Percentiles rank a stretch among this genome's conserved stretches.
phyloP scores from a whole-genome alignment of 148 eudicot genomes.

The Cornus controversa region DNA sequence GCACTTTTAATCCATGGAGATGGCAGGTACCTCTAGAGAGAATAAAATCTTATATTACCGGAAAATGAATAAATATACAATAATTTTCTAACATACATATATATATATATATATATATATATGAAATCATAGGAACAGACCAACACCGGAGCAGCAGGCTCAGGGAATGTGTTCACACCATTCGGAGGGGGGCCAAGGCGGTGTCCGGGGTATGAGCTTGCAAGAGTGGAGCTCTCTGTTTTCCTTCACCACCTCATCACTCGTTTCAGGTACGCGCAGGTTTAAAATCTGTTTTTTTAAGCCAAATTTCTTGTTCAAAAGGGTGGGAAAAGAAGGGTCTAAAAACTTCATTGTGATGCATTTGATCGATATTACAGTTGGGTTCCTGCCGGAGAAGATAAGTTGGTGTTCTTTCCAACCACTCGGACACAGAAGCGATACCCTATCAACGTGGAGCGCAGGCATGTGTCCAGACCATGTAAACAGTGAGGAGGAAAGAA shows the following conservation, averaged over 20 bases:
- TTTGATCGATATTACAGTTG: conserved; percentile 45
- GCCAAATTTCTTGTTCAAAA: not conserved
- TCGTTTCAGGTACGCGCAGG: conserved; percentile 57
- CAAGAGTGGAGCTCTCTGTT: conserved; percentile 73
- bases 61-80: no score
- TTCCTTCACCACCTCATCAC: conserved; percentile 93
- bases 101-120: no score
- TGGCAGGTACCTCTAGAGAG: conserved; percentile 80
- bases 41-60: no score
- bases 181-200: conserved; percentile 97
- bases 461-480: conserved; percentile 16
- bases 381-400: conserved; percentile 57
- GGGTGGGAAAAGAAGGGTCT: not conserved
- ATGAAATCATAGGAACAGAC: conserved; percentile 25
- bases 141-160: conserved; percentile 36
- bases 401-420: conserved; percentile 83
- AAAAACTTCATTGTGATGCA: not conserved
- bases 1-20: conserved; percentile 92
- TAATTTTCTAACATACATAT: not conserved
- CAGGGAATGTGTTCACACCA: conserved; percentile 58
- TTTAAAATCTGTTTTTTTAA: not conserved
- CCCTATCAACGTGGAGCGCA: conserved; percentile 59
- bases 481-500: conserved; percentile 14
- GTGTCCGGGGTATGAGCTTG: conserved; percentile 93
- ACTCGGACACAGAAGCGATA: conserved; percentile 81